Conservation (phyloP, 192 early-diverging fungal species). For the Pilaira anomala region DNA sequence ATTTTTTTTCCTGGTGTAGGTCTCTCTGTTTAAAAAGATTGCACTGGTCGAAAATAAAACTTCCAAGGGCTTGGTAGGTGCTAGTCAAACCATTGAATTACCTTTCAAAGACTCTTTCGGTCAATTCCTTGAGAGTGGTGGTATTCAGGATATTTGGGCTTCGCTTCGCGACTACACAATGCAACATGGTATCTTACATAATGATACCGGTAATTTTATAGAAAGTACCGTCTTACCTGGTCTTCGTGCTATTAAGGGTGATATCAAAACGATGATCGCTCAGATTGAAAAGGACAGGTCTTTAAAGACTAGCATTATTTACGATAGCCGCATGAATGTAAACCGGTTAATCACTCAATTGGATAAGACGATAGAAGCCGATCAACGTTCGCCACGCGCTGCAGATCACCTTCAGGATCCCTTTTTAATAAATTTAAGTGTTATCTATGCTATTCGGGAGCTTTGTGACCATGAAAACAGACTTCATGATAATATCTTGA, state of each 20-base stretch:
- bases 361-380: conserved; percentile 14
- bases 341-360: conserved; percentile 15
- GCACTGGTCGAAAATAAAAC: conserved; percentile 7
- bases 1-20: too few relatives aligned
- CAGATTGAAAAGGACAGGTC: conserved; percentile 18
- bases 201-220: conserved; percentile 25
- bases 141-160: conserved; percentile 33
- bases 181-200: conserved; percentile 19
- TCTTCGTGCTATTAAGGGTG: conserved; percentile 19
- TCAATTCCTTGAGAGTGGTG: conserved; percentile 29
- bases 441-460: conserved; percentile 14
- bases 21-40: conserved; percentile 29
- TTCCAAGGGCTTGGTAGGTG: conserved; percentile 16
- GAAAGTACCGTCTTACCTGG: conserved; percentile 16
- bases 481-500: conserved; percentile 29
- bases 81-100: conserved; percentile 5
- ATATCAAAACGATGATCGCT: conserved; percentile 20
- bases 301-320: conserved; percentile 20
- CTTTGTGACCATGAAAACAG: conserved; percentile 32
- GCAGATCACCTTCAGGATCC: conserved; percentile 17
- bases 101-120: conserved; percentile 14
- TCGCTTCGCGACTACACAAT: conserved; percentile 22
- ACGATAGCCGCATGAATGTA: conserved; percentile 17
- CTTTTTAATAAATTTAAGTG: conserved; percentile 19
- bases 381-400: conserved; percentile 2